Conservation (phyloP, 345 rosid species). For the Citrus australasica region DNA sequence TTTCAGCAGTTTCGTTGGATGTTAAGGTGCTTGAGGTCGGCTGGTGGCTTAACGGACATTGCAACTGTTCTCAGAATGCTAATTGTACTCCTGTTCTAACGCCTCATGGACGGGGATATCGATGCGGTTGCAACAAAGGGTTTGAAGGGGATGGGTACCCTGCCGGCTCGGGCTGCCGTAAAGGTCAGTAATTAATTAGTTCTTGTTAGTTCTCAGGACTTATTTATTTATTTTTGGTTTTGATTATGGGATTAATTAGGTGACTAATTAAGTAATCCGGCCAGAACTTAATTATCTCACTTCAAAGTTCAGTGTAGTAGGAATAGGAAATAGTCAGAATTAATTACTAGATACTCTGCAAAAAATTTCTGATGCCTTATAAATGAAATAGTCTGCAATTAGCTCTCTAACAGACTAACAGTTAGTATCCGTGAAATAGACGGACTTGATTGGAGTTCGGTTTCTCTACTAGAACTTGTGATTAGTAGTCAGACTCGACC, state of each 20-base stretch:
- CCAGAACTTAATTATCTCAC: neutral
- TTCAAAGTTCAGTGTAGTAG: neutral
- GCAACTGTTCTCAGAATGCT: slow-evolving; percentile 46
- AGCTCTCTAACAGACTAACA: neutral
- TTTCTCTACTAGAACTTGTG: neutral
- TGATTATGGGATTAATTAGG: too few species aligned
- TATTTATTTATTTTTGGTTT: neutral
- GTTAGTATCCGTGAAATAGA: neutral
- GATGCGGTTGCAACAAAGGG: slow-evolving; percentile 46
- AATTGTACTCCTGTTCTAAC: slow-evolving; percentile 20
- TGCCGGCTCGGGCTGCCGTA: slow-evolving; percentile 47
- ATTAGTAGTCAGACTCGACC: neutral
- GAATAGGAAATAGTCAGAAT: neutral
- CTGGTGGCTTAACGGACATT: slow-evolving; percentile 65
- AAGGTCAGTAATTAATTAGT: slow-evolving; percentile 36
- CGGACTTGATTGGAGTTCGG: neutral
- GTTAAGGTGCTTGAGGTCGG: slow-evolving; percentile 39
- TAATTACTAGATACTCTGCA: neutral
- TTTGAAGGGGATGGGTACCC: slow-evolving; percentile 57
- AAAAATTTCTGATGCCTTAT: neutral
- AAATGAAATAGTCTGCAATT: neutral
- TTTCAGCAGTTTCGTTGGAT: slow-evolving; percentile 30
- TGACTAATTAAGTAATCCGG: too few species aligned
- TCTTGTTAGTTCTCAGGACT: neutral
- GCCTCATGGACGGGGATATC: slow-evolving; percentile 33